These are phyloP conservation scores for Xerocomus brunneocitrinus DNA, from an alignment of 768 basidiomycete genomes.

Conservation along the genomic window DNA sequence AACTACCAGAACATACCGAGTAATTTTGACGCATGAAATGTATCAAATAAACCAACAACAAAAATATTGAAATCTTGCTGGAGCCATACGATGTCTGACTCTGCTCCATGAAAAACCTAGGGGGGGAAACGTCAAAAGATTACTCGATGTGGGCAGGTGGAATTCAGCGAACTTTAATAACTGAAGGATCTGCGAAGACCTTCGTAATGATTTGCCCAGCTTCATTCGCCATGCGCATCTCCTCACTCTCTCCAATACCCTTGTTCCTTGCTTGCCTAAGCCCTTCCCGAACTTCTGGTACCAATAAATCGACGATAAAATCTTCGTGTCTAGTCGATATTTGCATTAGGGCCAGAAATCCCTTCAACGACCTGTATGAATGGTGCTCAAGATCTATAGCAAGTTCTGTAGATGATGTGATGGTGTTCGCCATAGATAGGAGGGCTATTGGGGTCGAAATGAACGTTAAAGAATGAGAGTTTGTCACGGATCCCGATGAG, in stretches of 20 bases:
- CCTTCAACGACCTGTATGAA: conserved; percentile 75
- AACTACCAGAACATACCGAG: conserved; percentile 45
- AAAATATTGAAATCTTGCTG: conserved; percentile 95
- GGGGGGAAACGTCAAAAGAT: background rate
- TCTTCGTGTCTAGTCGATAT: conserved; percentile 80
- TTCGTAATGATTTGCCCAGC: conserved; percentile 45
- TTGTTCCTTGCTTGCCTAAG: conserved; percentile 58
- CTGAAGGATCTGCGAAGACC: conserved; percentile 69
- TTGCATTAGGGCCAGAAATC: conserved; percentile 93
- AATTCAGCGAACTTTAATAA: conserved; percentile 65
- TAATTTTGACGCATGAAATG: conserved; percentile 88
- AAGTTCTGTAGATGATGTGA: conserved; percentile 69
- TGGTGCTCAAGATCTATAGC: conserved; percentile 96
- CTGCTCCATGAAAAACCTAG: conserved; percentile 92
- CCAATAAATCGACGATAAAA: conserved; percentile 81
- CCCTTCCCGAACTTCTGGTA: conserved; percentile 57
- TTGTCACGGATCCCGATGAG: background rate
- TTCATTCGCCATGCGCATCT: conserved; percentile 18
- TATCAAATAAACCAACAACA: conserved; percentile 95
- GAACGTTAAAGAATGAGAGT: conserved; percentile 53
- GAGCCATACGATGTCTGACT: conserved; percentile 92
- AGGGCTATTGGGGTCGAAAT: conserved; percentile 58
- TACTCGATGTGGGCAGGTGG: background rate
- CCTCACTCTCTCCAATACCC: conserved; percentile 5
- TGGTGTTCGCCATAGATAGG: conserved; percentile 56